Base-by-base conservation (phyloP, 2,329 filamentous ascomycete species). In the Penicillium fuscoglaucum region DNA sequence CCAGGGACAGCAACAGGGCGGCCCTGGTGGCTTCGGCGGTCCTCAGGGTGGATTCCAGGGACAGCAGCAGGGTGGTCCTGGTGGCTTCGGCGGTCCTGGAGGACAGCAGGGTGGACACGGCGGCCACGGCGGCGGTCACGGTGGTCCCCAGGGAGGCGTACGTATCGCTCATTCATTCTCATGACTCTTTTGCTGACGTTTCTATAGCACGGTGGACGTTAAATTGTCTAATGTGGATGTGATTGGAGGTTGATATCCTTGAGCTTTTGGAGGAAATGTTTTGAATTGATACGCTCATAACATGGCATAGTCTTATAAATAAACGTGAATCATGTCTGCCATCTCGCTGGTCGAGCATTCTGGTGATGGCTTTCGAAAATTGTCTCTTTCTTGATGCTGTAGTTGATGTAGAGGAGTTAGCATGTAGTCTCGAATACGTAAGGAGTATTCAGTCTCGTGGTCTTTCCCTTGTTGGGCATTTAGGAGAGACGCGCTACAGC, bases 101-200 rank as follows among this genome's bases (percentile, higher is more conserved):
- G 29, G 21, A 21, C 51, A 24, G 21, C 29, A 33, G 31, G 31
- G 31, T 21, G 39, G 39, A 6, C 39, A 12, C 12, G 39, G 39
- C 2, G 35, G 29, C 2, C 15, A 29, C 6, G 40, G n/a, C 5
- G 50, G 40, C 3, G 29, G 50, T n/a, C 29, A 29, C 12, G 40
- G 51, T 24, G 40, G 51, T 3, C 51, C 19, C 5, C 52, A 55
- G 9, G 44, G 44, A 37, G 44, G 35, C 26, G 52, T 55, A 41
- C 17, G 44, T 41, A 33, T 44, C 31, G 7, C 19, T 26, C 15
- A 19, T 13, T 17, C 8, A 19, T 15, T 39, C 19, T 24, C 4
- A 26, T 41, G 35, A 19, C 12, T 1, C 9, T 21, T 40, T 48
- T 24, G 43, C 26, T 49, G 19, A 55, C 52, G 19, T 41, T 37